Percentiles rank a stretch among this genome's conserved stretches.
phyloP scores from a whole-genome alignment of 1,139 yeast genomes.

The Barnettozyma hawaiiensis region DNA sequence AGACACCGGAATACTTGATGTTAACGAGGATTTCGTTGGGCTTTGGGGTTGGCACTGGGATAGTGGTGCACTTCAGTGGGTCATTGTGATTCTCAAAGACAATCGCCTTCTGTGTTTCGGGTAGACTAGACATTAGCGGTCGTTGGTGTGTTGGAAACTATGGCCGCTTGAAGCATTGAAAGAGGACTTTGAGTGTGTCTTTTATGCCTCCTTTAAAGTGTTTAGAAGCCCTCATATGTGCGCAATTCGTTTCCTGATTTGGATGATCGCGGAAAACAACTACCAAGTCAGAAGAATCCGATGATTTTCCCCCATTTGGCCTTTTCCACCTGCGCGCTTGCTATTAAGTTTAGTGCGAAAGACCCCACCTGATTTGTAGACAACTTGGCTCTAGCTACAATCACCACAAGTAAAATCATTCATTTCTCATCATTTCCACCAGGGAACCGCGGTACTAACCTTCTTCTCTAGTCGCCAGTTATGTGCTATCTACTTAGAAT shows the following conservation, averaged over 20 bases:
- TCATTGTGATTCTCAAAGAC: conserved; percentile 67
- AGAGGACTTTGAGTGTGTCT: not conserved
- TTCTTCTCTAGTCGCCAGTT: too few relatives aligned
- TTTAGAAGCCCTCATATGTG: too few relatives aligned
- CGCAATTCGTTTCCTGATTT: not conserved
- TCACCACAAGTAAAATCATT: not conserved
- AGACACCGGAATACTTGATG: conserved; percentile 71
- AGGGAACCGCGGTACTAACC: not conserved
- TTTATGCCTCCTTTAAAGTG: not conserved
- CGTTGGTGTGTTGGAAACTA: too few relatives aligned
- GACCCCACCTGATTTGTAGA: too few relatives aligned
- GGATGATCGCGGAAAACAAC: not conserved
- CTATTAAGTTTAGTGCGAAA: too few relatives aligned
- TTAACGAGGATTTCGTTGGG: conserved; percentile 61
- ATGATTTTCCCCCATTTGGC: too few relatives aligned
- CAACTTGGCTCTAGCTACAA: too few relatives aligned
- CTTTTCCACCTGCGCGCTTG: too few relatives aligned
- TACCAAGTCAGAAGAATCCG: too few relatives aligned
- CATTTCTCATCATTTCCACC: not conserved
- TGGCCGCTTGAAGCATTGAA: too few relatives aligned
- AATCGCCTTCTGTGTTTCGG: conserved; percentile 41
- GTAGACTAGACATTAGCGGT: not conserved
- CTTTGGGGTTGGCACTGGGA: conserved; percentile 64
- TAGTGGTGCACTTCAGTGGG: conserved; percentile 53
- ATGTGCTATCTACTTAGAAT: conserved; percentile 34